Conservation (phyloP, 2,329 filamentous ascomycete species). For the Tympanopsis confertula region DNA sequence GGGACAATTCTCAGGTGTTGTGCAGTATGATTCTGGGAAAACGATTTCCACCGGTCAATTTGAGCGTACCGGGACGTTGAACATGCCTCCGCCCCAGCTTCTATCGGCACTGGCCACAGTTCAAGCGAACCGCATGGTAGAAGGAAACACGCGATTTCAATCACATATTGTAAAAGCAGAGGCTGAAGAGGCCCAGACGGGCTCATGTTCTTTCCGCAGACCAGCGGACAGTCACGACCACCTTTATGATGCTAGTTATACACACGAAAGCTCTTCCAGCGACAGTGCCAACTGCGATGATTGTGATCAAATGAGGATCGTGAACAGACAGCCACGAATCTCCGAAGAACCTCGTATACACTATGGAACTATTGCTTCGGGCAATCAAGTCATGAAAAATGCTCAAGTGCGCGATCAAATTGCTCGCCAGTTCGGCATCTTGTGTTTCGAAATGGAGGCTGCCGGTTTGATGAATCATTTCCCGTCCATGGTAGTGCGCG, state of each 20-base stretch:
- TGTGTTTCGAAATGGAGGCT: constrained; percentile 2
- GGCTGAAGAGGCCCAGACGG: background rate
- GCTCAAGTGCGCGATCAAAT: constrained; percentile 3
- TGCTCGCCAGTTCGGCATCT: background rate
- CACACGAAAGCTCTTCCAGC: background rate
- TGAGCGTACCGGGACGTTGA: constrained; percentile 1
- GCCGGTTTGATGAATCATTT: constrained; percentile 1
- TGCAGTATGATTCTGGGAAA: constrained; percentile 11
- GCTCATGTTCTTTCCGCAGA: too few species aligned
- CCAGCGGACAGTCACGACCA: too few species aligned
- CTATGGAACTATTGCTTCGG: constrained; percentile 6
- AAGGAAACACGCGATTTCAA: background rate
- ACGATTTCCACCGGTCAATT: constrained; percentile 2
- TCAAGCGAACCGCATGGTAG: background rate
- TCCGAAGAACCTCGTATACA: constrained; percentile 1
- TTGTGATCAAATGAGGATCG: background rate
- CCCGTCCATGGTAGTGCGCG: constrained; percentile 3
- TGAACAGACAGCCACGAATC: background rate
- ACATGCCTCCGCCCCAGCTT: constrained; percentile 2
- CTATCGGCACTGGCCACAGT: constrained; percentile 1
- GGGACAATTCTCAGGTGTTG: constrained; percentile 6
- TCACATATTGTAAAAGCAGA: background rate
- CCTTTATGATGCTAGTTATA: background rate
- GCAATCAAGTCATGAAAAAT: constrained; percentile 5
- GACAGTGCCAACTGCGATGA: background rate